Evolutionary conservation across 2,329 filamentous ascomycete genomes (phyloP), one percentile per base, ranked within the genome.

Genomic region (Paracamarosporium sp.): DNA sequence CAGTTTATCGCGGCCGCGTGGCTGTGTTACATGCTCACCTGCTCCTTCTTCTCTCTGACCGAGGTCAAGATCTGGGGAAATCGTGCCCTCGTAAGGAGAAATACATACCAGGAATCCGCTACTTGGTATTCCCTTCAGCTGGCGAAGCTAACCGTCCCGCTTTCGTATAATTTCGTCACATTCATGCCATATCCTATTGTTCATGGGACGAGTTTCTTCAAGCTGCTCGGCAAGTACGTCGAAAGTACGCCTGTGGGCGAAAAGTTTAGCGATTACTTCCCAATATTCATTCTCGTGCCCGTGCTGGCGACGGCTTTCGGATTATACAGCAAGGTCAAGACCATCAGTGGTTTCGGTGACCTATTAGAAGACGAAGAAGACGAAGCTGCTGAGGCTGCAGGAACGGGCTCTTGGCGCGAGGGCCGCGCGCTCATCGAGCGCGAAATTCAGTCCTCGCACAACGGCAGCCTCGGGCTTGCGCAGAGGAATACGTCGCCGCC

Each of bases 1-100:
- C 95, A 99, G 74, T 76, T 93, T 43, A 89, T 94, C 47, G 91
- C 94, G 0, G 89, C 92, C 2, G 81, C 87, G 13, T 99, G 95
- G 95, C 89, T 99, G 59, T 83, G 93, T 56, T 99, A 99, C 81
- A 99, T 99, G 95, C 96, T 91, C 75, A 84, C 90, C 13, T 93
- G 93, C 45, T 92, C 95, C 5, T 85, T 98, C 50, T 90, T 88
- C 56, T 93, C 93, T 7, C 89, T 99, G 70, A 92, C 90, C 13
- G 92, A 97, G 72, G 92, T 97, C 67, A 96, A 95, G 71, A 93
- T 97, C n/a, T 99, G 95, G 95, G 91, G 95, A 55, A 95, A 96
- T 47, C 88, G 95, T 31, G 94, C 95, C 0, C 83, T 99, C 5
- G 94, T 98, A 45, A 88, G 87, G 57, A 88, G 95, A 56, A 95